Base-by-base conservation (phyloP, 495 filamentous ascomycete genomes). In the Pyronema omphalodes region DNA sequence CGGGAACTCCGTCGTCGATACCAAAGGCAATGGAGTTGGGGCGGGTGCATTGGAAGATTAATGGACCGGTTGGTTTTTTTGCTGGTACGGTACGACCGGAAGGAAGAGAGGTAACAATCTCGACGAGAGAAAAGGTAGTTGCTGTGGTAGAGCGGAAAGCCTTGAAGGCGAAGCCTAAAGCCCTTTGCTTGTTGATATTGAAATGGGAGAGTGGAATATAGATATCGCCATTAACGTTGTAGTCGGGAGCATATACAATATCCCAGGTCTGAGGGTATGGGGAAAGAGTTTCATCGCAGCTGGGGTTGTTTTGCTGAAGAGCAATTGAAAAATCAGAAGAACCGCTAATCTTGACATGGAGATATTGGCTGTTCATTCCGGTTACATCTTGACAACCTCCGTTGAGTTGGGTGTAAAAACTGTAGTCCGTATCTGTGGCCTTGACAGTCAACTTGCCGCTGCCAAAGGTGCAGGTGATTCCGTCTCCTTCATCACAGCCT, bases 21-120 rank as follows among this genome's bases (percentile, higher is more conserved):
- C 82, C 83, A 66, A 88, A 84, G 1, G 83, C 83, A 66, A 88
- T 86, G 0, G 75, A 78, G 58, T 83, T 81, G 36, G 82, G 81
- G 9, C 80, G 72, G 37, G 74, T 79, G 71, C 83, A 86, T 14
- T 72, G 67, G 56, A 86, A 78, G 37, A 78, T 67, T 41, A 86
- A 65, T 3, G 66, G 68, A 3, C 81, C 83, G 1, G 72, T 81
- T 0, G 77, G 71, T 18, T 82, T 66, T 66, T 85, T 86, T 44
- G 63, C 59, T 3, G 83, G 82, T 11, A 81, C 63, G 6, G 55
- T 70, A 55, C 74, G 74, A 40, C 66, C 60, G 2, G 59, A 23
- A 3, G 80, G 79, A 4, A 79, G 60, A 7, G 66, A 54, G 11
- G 69, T 59, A 3, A 85, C 74, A 55, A 88, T 73, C 64, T 86